Conservation (phyloP, 2,329 filamentous ascomycete genomes). For the Penicillium sp. region DNA sequence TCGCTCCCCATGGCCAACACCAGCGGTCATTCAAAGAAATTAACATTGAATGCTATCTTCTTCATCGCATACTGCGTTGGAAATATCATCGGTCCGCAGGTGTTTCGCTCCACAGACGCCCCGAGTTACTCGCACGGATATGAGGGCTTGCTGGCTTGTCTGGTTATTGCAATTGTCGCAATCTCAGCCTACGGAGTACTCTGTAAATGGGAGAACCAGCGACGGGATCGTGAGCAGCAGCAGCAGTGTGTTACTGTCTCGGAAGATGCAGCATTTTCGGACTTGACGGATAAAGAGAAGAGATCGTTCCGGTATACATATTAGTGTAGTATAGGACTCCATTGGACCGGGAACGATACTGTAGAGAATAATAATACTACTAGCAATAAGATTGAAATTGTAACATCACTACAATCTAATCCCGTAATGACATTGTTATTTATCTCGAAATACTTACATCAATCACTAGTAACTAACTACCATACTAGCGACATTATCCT, state of each 20-base stretch:
- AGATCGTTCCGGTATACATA: conserved; percentile 19
- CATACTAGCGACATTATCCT: too few relatives aligned
- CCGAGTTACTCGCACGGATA: conserved; percentile 18
- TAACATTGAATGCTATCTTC: conserved; percentile 22
- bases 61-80: conserved; percentile 22
- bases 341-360: too few relatives aligned
- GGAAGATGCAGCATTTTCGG: conserved; percentile 15
- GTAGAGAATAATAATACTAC: too few relatives aligned
- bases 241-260: too few relatives aligned
- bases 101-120: conserved; percentile 13
- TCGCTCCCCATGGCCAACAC: conserved; percentile 26
- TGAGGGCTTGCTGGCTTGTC: conserved; percentile 14
- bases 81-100: too few relatives aligned
- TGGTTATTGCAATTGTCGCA: conserved; percentile 14
- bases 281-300: conserved; percentile 22
- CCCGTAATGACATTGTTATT: too few relatives aligned
- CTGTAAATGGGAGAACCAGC: conserved; percentile 17
- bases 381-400: too few relatives aligned
- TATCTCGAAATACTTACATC: too few relatives aligned
- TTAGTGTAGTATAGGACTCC: conserved; percentile 2
- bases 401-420: too few relatives aligned
- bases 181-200: conserved; percentile 17
- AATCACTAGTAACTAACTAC: too few relatives aligned
- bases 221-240: too few relatives aligned
- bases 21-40: conserved; percentile 24